Evolutionary conservation across 129 eudicot genomes (phyloP), one percentile per base, ranked within the genome.

Genomic region (Artemisia argyi): DNA sequence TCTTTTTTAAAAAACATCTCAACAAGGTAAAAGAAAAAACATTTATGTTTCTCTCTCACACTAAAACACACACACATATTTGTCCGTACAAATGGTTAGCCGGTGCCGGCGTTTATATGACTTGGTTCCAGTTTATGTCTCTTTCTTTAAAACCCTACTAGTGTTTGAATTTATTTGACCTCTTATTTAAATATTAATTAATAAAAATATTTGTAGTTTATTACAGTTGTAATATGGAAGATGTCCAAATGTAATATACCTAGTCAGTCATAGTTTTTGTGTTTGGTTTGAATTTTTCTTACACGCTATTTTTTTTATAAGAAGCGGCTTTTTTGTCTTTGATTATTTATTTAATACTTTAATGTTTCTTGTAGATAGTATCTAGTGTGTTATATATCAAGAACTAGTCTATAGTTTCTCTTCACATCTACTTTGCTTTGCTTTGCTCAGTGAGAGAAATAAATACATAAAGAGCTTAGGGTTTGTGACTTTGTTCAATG

Each of bases 201-300:
- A n/a, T n/a, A n/a, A n/a, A 10, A 11, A 15, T 54, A 64, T 19
- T 28, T 20, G 44, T 44, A 48, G 79, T 51, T 28, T 46, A 65
- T 80, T 65, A 74, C 86, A 69, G 83, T 70, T 74, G 86, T 83
- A 39, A 78, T 39, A 42, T 74, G 75, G 64, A 59, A 60, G 76
- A 58, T 52, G 47, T 57, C 71, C 80, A 58, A 66, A 71, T 44
- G 12, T 64, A 3, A 7, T 32, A 2, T 60, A 64, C 58, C 50
- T 24, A 51, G 71, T 71, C 66, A 22, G 42, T 74, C n/a, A n/a
- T n/a, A n/a, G 26, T 73, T 57, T 53, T 30, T 11, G 76, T 68
- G 61, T 32, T 64, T 73, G 80, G 73, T 83, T 83, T 78, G 81
- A 78, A 78, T 65, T 11, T 65, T 83, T 83, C 81, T 11, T 74